phyloP scores from a whole-genome alignment of 2,329 filamentous ascomycete genomes.

The Colletotrichum abscissum region DNA sequence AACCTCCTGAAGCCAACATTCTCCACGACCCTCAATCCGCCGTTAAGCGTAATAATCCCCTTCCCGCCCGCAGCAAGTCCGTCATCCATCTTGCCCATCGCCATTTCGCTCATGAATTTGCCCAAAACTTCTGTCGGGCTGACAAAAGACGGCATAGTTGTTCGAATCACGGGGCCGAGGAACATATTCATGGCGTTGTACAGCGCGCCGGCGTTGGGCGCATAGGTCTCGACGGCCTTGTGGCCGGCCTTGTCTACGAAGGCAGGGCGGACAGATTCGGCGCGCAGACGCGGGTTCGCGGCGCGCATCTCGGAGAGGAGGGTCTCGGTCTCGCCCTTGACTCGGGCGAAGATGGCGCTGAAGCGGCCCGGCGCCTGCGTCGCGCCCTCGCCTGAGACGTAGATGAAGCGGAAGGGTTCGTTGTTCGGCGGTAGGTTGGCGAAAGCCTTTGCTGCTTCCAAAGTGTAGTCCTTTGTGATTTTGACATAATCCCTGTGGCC shows the following conservation, averaged over 20 bases:
- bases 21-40: slow-evolving; percentile 48
- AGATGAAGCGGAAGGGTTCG: slow-evolving; percentile 75
- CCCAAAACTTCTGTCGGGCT: slow-evolving; percentile 59
- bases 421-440: slow-evolving; percentile 53
- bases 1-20: slow-evolving; percentile 49
- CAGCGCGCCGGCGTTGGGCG: slow-evolving; percentile 45
- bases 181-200: slow-evolving; percentile 27
- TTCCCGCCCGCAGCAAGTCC: slow-evolving; percentile 39
- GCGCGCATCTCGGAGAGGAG: slow-evolving; percentile 64
- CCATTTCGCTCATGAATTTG: slow-evolving; percentile 55
- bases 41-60: slow-evolving; percentile 46
- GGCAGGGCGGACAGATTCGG: slow-evolving; percentile 68
- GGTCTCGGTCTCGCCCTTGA: slow-evolving; percentile 76
- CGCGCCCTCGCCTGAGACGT: slow-evolving; percentile 74
- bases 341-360: slow-evolving; percentile 67
- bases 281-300: slow-evolving; percentile 58
- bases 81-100: slow-evolving; percentile 52
- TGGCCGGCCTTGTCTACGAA: slow-evolving; percentile 65
- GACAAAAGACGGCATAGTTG: slow-evolving; percentile 38
- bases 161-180: slow-evolving; percentile 43
- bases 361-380: slow-evolving; percentile 67
- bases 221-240: slow-evolving; percentile 52
- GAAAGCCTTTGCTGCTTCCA: slow-evolving; percentile 73
- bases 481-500: slow-evolving; percentile 67
- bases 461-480: slow-evolving; percentile 75